phyloP scores from a whole-genome alignment of 2,329 filamentous ascomycete genomes.

The Fusarium begoniae region DNA sequence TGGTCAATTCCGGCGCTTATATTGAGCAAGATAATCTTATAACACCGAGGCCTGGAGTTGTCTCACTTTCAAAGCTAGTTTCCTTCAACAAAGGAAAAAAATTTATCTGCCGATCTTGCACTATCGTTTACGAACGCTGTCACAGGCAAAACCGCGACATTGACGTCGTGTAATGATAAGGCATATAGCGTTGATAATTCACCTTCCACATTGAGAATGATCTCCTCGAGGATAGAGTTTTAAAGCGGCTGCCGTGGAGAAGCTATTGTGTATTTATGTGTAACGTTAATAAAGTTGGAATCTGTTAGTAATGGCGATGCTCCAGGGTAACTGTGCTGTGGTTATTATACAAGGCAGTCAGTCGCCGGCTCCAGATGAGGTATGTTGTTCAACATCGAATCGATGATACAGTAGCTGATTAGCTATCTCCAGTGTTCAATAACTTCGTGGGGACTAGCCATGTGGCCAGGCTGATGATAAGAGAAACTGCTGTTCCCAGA shows the following conservation, averaged over 20 bases:
- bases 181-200: neutral
- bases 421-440: neutral
- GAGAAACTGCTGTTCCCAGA: constrained; percentile 19
- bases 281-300: neutral
- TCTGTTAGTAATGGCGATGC: neutral
- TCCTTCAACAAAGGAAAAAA: neutral
- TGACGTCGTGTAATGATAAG: neutral
- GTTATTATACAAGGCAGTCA: neutral
- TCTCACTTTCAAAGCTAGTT: neutral
- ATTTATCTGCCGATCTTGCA: neutral
- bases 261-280: neutral
- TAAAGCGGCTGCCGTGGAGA: neutral
- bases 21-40: neutral
- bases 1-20: neutral
- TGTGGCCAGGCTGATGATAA: constrained; percentile 23
- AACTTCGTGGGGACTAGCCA: constrained; percentile 22
- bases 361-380: neutral
- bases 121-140: neutral
- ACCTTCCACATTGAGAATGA: neutral
- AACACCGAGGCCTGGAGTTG: neutral
- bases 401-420: neutral
- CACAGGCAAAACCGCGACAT: neutral
- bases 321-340: constrained; percentile 6
- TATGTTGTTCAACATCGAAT: neutral
- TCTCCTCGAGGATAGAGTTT: neutral